Percentiles rank a stretch among this genome's conserved stretches.
Evolutionary conservation across 1,284 basidiomycete species (phyloP).

Genomic region (Cutaneotrichosporon cavernicola): DNA sequence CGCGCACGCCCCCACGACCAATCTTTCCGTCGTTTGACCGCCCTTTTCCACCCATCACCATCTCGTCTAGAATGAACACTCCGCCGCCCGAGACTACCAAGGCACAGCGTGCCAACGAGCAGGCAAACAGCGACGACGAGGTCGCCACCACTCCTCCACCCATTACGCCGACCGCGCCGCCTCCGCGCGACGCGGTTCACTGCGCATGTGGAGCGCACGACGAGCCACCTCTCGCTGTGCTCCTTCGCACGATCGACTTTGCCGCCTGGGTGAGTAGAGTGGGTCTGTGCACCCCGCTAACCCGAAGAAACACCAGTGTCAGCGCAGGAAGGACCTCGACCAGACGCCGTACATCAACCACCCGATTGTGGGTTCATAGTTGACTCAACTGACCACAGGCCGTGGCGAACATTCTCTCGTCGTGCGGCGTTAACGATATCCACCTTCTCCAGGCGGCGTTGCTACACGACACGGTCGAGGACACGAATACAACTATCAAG

Average conservation of each 20-base stretch:
- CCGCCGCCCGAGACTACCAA: constrained; percentile 46
- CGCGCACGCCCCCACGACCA: neutral
- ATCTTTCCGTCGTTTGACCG: neutral
- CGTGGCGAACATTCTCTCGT: constrained; percentile 49
- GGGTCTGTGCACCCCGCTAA: neutral
- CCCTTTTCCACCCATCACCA: neutral
- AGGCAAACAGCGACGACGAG: constrained; percentile 9
- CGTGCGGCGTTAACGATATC: constrained; percentile 47
- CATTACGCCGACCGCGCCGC: constrained; percentile 15
- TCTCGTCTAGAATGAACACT: constrained; percentile 20
- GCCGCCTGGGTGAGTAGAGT: constrained; percentile 46
- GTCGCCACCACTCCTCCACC: constrained; percentile 20
- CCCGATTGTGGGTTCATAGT: constrained; percentile 37
- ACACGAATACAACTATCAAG: constrained; percentile 51
- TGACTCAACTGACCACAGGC: constrained; percentile 28
- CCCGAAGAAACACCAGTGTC: constrained; percentile 51
- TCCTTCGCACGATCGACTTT: constrained; percentile 50
- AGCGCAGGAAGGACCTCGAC: constrained; percentile 51
- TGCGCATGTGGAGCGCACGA: constrained; percentile 16
- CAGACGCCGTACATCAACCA: constrained; percentile 54
- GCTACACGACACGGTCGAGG: constrained; percentile 55
- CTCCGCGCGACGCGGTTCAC: constrained; percentile 15
- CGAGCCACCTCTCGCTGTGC: constrained; percentile 26
- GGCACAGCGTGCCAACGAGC: constrained; percentile 6
- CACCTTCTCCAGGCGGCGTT: constrained; percentile 51